Percentiles rank a stretch among this genome's conserved stretches.
Conservation (phyloP, 257 asterid species). For the Sherardia arvensis region DNA sequence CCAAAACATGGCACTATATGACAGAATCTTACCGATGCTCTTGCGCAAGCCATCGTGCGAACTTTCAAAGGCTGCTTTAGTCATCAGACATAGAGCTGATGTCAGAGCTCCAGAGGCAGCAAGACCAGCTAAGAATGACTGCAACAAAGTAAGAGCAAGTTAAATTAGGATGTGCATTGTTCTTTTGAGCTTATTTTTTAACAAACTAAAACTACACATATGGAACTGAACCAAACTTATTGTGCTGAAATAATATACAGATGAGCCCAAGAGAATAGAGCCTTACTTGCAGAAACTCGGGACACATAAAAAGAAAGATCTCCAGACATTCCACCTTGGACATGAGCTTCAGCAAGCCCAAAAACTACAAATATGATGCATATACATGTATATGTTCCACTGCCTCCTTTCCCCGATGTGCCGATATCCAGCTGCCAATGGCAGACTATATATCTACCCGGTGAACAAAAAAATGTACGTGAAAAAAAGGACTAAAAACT, state of each 20-base stretch:
- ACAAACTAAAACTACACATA: no score
- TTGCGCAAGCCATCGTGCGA: no score
- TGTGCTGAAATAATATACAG: no score
- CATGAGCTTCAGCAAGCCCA: slow-evolving; percentile 73
- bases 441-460: neutral
- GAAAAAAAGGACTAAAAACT: slow-evolving; percentile 6
- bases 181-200: no score
- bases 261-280: slow-evolving; percentile 29
- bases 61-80: no score
- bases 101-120: no score
- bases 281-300: slow-evolving; percentile 68
- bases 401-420: slow-evolving; percentile 65
- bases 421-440: slow-evolving; percentile 46
- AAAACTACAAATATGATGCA: slow-evolving; percentile 57
- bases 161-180: neutral
- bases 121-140: slow-evolving; percentile 79
- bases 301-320: slow-evolving; percentile 81
- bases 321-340: slow-evolving; percentile 84
- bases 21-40: no score
- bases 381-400: slow-evolving; percentile 40
- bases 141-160: slow-evolving; percentile 9
- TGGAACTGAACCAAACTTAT: no score
- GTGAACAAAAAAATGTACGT: neutral
- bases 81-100: no score
- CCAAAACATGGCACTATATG: no score